These are phyloP conservation scores for Talaromyces trachyspermus DNA, from an alignment of 495 filamentous ascomycete species.

Conservation along the genomic window DNA sequence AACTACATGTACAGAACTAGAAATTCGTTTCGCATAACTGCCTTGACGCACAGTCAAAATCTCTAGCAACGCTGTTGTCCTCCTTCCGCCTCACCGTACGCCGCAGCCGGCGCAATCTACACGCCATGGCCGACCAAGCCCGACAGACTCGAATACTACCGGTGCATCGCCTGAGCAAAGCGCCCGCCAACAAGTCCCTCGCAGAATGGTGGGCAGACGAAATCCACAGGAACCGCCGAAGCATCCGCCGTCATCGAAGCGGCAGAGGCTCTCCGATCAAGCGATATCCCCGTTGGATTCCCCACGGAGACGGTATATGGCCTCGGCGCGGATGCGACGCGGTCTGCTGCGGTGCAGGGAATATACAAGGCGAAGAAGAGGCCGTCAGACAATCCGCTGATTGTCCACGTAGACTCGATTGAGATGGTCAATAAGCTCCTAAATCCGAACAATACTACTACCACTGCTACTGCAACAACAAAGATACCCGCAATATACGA, in stretches of 20 bases:
- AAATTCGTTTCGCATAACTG: no score
- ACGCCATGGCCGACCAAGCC: slow-evolving; percentile 7
- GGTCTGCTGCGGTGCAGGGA: slow-evolving; percentile 71
- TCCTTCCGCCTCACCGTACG: not conserved
- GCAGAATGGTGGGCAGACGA: slow-evolving; percentile 41
- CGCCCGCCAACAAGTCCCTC: slow-evolving; percentile 29
- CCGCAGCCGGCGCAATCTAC: slow-evolving; percentile 1
- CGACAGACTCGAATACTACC: slow-evolving; percentile 31
- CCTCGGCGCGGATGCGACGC: slow-evolving; percentile 87
- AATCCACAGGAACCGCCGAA: slow-evolving; percentile 27
- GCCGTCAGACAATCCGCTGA: slow-evolving; percentile 90
- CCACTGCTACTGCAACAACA: slow-evolving; percentile 17
- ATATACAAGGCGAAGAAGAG: slow-evolving; percentile 89
- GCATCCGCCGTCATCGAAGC: slow-evolving; percentile 41
- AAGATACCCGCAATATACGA: slow-evolving; percentile 76
- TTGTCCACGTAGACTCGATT: slow-evolving; percentile 82
- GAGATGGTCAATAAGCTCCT: slow-evolving; percentile 67
- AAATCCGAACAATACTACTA: slow-evolving; percentile 17
- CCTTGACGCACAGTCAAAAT: no score
- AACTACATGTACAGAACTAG: no score
- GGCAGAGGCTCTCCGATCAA: slow-evolving; percentile 51
- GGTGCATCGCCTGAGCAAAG: slow-evolving; percentile 35
- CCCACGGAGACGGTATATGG: slow-evolving; percentile 99
- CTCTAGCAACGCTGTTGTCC: slow-evolving; percentile 2
- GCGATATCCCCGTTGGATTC: slow-evolving; percentile 78